A percentile compares a stretch with the other conserved stretches of the same genome.
These are phyloP conservation scores for Calonectria montana DNA, from an alignment of 2,329 filamentous ascomycete species.

Conservation along the genomic window DNA sequence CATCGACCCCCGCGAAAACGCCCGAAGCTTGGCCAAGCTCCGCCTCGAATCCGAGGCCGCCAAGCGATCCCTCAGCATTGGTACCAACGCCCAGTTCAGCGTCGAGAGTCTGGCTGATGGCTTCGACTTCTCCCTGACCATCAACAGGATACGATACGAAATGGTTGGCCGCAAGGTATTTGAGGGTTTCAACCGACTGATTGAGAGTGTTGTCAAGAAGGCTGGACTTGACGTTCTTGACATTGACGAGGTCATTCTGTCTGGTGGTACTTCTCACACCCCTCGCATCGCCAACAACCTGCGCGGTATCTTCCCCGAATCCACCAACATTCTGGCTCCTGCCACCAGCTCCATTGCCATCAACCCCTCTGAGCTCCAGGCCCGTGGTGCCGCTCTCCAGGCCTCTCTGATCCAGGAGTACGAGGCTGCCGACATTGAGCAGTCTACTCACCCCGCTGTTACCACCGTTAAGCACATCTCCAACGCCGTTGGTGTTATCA, in stretches of 20 bases:
- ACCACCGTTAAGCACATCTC: constrained; percentile 92
- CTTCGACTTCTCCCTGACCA: constrained; percentile 88
- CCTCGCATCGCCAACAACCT: constrained; percentile 91
- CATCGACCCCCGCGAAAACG: constrained; percentile 85
- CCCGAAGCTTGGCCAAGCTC: constrained; percentile 88
- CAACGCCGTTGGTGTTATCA: constrained; percentile 88
- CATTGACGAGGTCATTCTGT: constrained; percentile 93
- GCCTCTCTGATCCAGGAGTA: constrained; percentile 95
- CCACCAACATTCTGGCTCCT: constrained; percentile 83
- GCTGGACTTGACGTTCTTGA: constrained; percentile 92
- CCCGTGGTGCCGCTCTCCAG: constrained; percentile 93
- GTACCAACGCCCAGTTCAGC: constrained; percentile 89
- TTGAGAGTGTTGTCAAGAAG: constrained; percentile 89
- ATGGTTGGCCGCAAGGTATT: constrained; percentile 89
- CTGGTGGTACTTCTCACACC: constrained; percentile 91
- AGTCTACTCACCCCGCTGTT: constrained; percentile 94
- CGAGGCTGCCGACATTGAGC: constrained; percentile 91
- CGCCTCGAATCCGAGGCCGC: constrained; percentile 90
- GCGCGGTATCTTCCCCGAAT: constrained; percentile 81
- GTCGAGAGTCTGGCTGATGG: constrained; percentile 92
- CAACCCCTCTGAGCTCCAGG: constrained; percentile 92
- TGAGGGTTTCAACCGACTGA: constrained; percentile 85
- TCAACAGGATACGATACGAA: constrained; percentile 95
- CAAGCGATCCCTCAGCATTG: constrained; percentile 92
- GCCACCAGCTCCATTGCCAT: constrained; percentile 81